Base-by-base conservation (phyloP, 768 basidiomycete genomes). In the Phallus indusiatus region DNA sequence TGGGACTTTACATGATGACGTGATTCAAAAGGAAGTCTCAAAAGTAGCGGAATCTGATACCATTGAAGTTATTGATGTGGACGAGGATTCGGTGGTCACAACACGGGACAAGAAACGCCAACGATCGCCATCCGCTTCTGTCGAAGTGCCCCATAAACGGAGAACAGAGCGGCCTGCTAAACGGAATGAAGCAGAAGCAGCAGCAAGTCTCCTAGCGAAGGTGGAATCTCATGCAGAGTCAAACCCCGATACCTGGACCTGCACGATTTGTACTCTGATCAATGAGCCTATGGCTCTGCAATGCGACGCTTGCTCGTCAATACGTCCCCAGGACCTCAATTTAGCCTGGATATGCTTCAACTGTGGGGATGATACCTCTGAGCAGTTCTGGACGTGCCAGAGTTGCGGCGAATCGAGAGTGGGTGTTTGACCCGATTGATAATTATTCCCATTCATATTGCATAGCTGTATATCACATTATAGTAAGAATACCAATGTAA, bases 341-440 rank as follows among this genome's bases (percentile, higher is more conserved):
- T 68, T 67, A 46, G 81, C 79, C 2, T 93, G 90, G 89, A 73
- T 73, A 20, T 92, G 89, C 66, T 68, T 74, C 11, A 71, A 74
- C 20, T 93, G 89, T 62, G 81, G 83, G 28, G 81, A 67, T 35
- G 82, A 78, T 22, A 85, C 83, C 69, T 77, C 79, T 1, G 78
- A 80, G 61, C 77, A 83, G 20, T 78, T 82, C 61, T 93, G 87
- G 89, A 84, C 82, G 51, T 94, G 92, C 73, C 70, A 71, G 16
- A 78, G 76, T 56, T 94, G 90, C 67, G 89, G 89, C 91, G 54
- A 90, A 90, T 69, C 68, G 65, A 9, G 65, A 63, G 22, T 72
- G 70, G 34, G 36, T 18, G 36, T 33, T 18, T 51, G 20, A 28
- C 28, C 28, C 2, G 28, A 22, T 22, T 14, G 12, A 22, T 51